Base-by-base conservation (phyloP, 2,329 filamentous ascomycete genomes). In the Cytospora piceae region DNA sequence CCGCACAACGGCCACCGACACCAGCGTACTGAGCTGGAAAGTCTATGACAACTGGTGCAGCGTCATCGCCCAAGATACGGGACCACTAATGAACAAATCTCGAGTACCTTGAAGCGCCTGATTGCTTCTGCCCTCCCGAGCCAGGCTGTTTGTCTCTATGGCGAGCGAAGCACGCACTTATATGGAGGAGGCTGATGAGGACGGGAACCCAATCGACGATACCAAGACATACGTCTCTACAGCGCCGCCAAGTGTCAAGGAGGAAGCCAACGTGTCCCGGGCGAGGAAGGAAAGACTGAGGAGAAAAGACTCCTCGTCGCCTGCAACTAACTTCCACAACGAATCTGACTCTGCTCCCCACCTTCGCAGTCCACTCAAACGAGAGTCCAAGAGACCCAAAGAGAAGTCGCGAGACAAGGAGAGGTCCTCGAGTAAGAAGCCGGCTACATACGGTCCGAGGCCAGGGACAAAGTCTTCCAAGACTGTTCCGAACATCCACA, bases 121-220 rank as follows among this genome's bases (percentile, higher is more conserved):
- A 32, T 17, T 37, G 34, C 34, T 52, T 8, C 29, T 34, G 29
- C 29, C 12, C 34, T 39, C 17, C 32, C 17, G 24, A 24, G 20
- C 22, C 49, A 8, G 53, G 20, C 53, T 53, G 39, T 69, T 75
- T 46, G 52, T 69, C 74, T 76, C 72, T 73, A 85, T 85, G 82
- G 76, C 81, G 64, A 72, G 72, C 71, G 39, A 52, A 66, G 69
- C 64, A 70, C 75, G 81, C 63, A 79, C 80, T 65, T 80, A 80
- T 72, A 77, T 84, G 65, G 80, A 86, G 73, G 84, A 85, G 64
- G 81, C 77, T 56, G 82, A 85, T 71, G 83, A 85, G 59, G 75
- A 77, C 15, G 82, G 78, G 51, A 80, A 80, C 62, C 74, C 77
- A 42, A 72, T 78, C 22, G 74, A 77, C 60, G 76, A 73, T 55